Evolutionary conservation across 2,329 filamentous ascomycete genomes (phyloP).

Genomic region (Scedosporium minutisporum): DNA sequence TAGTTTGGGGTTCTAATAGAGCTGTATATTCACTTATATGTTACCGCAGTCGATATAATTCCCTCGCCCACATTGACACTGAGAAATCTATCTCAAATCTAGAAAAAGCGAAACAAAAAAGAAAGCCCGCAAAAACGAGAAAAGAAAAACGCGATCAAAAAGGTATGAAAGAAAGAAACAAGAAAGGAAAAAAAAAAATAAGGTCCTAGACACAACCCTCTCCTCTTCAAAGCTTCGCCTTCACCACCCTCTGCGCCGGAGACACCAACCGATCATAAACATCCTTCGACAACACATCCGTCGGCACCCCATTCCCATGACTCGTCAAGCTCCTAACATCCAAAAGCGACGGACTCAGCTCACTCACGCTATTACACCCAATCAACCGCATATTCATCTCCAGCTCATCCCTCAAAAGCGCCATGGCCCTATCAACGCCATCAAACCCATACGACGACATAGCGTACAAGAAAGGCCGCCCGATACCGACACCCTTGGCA

Average conservation of each 20-base stretch:
- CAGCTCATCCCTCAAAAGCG: conserved; percentile 88
- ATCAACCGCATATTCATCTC: conserved; percentile 98
- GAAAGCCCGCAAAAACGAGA: too few species aligned
- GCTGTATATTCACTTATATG: background rate
- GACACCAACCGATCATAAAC: conserved; percentile 45
- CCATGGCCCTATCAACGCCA: conserved; percentile 88
- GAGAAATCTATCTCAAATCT: background rate
- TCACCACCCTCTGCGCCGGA: conserved; percentile 37
- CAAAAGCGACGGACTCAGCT: conserved; percentile 72
- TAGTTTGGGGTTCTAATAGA: too few species aligned
- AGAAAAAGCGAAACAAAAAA: too few species aligned
- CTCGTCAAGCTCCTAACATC: conserved; percentile 61
- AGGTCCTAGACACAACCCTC: background rate
- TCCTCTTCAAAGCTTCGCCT: conserved; percentile 33
- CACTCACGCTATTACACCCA: conserved; percentile 62
- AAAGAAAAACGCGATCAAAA: too few species aligned
- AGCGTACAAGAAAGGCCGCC: conserved; percentile 87
- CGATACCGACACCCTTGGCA: conserved; percentile 86
- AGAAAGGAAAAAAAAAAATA: too few species aligned
- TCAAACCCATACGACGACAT: conserved; percentile 86
- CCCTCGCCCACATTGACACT: background rate
- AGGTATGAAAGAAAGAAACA: too few species aligned
- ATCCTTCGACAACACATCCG: conserved; percentile 35
- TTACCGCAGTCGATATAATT: background rate
- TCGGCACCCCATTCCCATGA: conserved; percentile 39